Percentiles rank a stretch among this genome's conserved stretches.
phyloP scores from a whole-genome alignment of 2,329 filamentous ascomycete genomes.

The Corynespora cassiicola region DNA sequence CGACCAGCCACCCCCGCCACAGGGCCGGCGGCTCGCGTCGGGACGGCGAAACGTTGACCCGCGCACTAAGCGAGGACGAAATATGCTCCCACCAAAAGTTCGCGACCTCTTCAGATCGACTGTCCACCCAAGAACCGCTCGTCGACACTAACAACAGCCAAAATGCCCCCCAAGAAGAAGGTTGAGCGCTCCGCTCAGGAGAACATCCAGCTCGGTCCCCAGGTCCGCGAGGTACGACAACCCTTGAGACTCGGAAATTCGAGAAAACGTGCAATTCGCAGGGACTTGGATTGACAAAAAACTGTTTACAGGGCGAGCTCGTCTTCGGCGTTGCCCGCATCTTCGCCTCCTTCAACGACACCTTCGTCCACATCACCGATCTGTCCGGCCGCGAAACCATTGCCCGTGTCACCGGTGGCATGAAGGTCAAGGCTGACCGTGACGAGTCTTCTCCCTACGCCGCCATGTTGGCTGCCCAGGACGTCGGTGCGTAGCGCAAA shows the following conservation, averaged over 20 bases:
- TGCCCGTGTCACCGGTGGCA: slow-evolving; percentile 98
- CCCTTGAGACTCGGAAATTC: slow-evolving; percentile 6
- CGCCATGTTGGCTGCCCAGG: slow-evolving; percentile 99
- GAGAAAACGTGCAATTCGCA: too few species aligned
- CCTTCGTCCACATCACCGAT: slow-evolving; percentile 96
- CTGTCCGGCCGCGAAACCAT: slow-evolving; percentile 99
- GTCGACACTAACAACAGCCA: slow-evolving; percentile 38
- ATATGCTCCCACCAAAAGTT: too few species aligned
- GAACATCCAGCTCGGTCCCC: slow-evolving; percentile 92
- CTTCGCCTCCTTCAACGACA: slow-evolving; percentile 78
- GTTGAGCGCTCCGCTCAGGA: slow-evolving; percentile 80
- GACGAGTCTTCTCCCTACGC: slow-evolving; percentile 99
- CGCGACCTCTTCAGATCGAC: slow-evolving; percentile 12
- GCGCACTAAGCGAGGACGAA: too few species aligned
- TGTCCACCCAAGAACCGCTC: slow-evolving; percentile 31
- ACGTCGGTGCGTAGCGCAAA: slow-evolving; percentile 54
- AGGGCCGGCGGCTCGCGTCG: too few species aligned
- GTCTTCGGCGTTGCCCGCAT: slow-evolving; percentile 98
- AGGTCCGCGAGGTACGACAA: slow-evolving; percentile 80
- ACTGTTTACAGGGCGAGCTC: slow-evolving; percentile 75
- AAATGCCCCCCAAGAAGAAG: slow-evolving; percentile 91
- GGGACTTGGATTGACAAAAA: slow-evolving; percentile 31
- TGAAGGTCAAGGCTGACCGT: slow-evolving; percentile 98
- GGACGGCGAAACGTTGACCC: too few species aligned
- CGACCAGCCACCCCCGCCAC: too few species aligned